Evolutionary conservation across 2,329 filamentous ascomycete genomes (phyloP), one percentile per base, ranked within the genome.

Genomic region (Colletotrichum sp.): DNA sequence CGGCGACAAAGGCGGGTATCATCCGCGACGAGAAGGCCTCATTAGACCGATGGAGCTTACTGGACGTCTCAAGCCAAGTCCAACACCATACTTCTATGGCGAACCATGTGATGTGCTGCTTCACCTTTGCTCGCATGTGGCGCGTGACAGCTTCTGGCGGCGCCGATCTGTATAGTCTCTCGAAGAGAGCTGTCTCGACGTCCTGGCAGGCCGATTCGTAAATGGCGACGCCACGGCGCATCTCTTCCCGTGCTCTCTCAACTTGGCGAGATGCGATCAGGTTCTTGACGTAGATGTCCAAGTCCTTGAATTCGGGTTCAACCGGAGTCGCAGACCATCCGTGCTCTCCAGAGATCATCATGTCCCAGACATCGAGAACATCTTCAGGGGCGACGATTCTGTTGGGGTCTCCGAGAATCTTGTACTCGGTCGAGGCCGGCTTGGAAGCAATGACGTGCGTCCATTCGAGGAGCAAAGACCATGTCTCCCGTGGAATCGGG

Each of bases 401-500:
- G 57, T 80, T 77, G 2, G 68, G 32, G 57, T 83, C 81, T 2
- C 81, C 80, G 24, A 84, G 80, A 3, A 81, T 71, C 58, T 78
- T 79, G 83, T 87, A 88, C 78, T 85, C 83, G 70, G 78, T 84
- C 64, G 77, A 77, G 43, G 79, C 82, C 64, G 83, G 84, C 72
- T 84, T 86, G 57, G 80, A 85, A 77, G 82, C 85, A 55, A 92
- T 86, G 12, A 94, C 85, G 79, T 92, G 93, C 0, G 93, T 89
- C 90, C 93, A 94, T 76, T 91, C 87, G 18, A 96, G 86, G 4
- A 96, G 83, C 71, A 93, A 90, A 9, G 88, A 87, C 94, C 95
- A 96, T 21, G 92, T 87, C 7, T 87, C 81, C 8, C 81, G 79
- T 0, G 91, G 84, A 48, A 96, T 91, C 2, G 85, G 77, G 28